Conservation (phyloP, 164 flowering plant species). For the Tinospora cordifolia region DNA sequence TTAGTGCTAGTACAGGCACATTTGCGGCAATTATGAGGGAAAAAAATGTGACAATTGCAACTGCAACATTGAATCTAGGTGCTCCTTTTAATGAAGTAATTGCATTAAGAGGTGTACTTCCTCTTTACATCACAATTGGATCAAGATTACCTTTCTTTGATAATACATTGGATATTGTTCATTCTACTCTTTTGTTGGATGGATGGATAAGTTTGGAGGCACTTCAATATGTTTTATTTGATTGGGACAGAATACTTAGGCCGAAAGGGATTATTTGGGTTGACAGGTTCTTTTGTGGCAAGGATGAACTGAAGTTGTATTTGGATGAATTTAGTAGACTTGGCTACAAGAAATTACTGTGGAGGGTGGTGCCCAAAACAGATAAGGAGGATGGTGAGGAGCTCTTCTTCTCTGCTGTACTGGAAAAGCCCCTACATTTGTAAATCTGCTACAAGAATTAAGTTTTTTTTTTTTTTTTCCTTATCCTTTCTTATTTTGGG, state of each 20-base stretch:
- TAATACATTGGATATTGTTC: conserved; percentile 36
- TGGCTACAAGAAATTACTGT: conserved; percentile 22
- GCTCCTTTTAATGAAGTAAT: conserved; percentile 40
- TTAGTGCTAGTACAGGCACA: conserved; percentile 36
- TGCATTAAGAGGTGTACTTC: conserved; percentile 34
- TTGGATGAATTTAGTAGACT: conserved; percentile 24
- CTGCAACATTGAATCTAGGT: conserved; percentile 35
- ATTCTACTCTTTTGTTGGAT: conserved; percentile 32
- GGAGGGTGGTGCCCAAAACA: conserved; percentile 32
- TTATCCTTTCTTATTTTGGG: too few species aligned
- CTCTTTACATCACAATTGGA: conserved; percentile 31
- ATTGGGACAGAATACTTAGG: conserved; percentile 31
- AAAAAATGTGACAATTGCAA: conserved; percentile 30
- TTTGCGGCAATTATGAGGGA: conserved; percentile 43
- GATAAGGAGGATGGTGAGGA: conserved; percentile 29
- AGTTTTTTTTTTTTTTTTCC: too few species aligned
- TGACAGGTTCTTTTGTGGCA: conserved; percentile 31
- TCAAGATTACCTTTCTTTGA: conserved; percentile 37
- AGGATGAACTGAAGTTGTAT: conserved; percentile 24
- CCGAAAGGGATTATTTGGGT: conserved; percentile 34
- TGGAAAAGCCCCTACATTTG: conserved; percentile 30
- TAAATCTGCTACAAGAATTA: conserved; percentile 2
- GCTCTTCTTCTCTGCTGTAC: conserved; percentile 32
- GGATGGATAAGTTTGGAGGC: conserved; percentile 35
- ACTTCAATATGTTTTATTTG: conserved; percentile 12